phyloP scores from a whole-genome alignment of 306 rosid genomes.

The Citrullus mucosospermus region DNA sequence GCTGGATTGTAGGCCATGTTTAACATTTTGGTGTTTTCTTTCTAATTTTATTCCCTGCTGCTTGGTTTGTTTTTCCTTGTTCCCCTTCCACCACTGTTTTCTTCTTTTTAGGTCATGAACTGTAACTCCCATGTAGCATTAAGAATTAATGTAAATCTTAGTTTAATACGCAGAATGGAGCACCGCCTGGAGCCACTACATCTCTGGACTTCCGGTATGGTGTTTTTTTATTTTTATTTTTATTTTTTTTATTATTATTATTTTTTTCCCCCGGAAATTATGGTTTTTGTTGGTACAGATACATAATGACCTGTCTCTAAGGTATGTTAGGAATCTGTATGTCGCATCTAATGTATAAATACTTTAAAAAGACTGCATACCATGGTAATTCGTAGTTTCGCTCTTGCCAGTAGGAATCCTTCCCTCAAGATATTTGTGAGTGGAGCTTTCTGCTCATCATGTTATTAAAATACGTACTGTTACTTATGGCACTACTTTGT shows the following conservation, averaged over 20 bases:
- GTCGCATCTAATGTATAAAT: neutral
- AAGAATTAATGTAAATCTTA: constrained; percentile 1
- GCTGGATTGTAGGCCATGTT: neutral
- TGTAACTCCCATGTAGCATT: neutral
- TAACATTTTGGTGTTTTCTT: neutral
- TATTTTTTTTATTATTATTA: too few species aligned
- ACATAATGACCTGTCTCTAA: neutral
- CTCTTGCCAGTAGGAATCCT: neutral
- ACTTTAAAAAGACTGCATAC: neutral
- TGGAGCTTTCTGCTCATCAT: neutral
- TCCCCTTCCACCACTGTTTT: neutral
- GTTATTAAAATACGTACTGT: neutral
- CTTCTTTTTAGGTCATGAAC: neutral
- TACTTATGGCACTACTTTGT: neutral
- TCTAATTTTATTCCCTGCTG: neutral
- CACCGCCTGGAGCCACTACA: constrained; percentile 15
- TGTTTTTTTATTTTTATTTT: too few species aligned
- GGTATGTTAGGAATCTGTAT: neutral
- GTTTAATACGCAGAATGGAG: constrained; percentile 26
- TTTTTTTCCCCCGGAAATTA: neutral
- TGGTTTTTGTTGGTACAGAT: neutral
- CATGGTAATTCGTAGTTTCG: neutral
- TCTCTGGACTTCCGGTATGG: constrained; percentile 47
- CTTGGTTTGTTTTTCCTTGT: neutral
- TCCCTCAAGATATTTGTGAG: neutral